Base-by-base conservation (phyloP, 2,329 filamentous ascomycete species). In the Sclerotinia borealis region DNA sequence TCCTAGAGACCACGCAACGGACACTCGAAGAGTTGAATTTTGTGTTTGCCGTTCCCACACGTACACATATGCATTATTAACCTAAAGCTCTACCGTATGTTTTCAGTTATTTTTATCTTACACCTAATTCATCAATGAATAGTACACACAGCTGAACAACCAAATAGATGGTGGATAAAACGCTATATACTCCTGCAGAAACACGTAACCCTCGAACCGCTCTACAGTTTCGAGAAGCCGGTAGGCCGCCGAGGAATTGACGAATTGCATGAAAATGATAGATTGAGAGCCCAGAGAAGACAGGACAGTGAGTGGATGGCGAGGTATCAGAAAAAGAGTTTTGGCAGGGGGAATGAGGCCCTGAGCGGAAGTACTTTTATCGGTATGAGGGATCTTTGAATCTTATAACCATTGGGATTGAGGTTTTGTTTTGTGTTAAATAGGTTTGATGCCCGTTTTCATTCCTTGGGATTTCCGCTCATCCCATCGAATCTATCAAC, bases 1-100 rank as follows among this genome's bases (percentile, higher is more conserved):
- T 85, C 4, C 82, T 82, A 1, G 84, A 87, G 72, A 87, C 84
- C 17, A 86, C 86, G 74, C 83, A 73, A 61, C 65, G 71, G 2
- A 73, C 72, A 10, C 65, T 73, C 3, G 72, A 74, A 49, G 72
- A 74, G 63, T 58, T 73, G 13, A 72, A 73, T 68, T 83, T 82
- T 87, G 52, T 85, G 64, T 85, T 71, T 41, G 69, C 69, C 1
- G 69, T 72, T 5, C 69, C 72, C 10, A 72, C 70, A 9, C 61
- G 68, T 36, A 70, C 67, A 17, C 70, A 72, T 45, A 71, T 71
- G 66, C 63, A 63, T 41, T 73, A 72, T 56, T 71, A 73, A 58
- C 37, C 61, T 36, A 69, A 70, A 55, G 68, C 69, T 31, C 60
- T 73, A 4, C 72, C 70, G 43, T 70, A 62, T 37, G 48, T n/a